phyloP scores from a whole-genome alignment of 495 filamentous ascomycete genomes.

The Trichoderma gamsii region DNA sequence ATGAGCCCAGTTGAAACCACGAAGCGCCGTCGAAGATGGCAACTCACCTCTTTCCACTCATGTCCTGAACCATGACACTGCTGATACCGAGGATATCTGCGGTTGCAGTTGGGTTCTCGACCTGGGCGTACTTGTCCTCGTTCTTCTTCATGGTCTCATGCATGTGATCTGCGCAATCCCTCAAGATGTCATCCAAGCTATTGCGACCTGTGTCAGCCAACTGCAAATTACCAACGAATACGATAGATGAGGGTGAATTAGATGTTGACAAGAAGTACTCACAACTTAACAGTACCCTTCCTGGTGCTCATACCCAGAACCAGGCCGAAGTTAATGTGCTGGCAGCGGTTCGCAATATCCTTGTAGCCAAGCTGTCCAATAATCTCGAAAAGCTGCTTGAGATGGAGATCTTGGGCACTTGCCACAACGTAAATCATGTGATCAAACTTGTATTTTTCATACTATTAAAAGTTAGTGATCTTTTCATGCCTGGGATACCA shows the following conservation, averaged over 20 bases:
- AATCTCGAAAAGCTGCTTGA: constrained; percentile 61
- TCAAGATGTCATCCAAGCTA: constrained; percentile 57
- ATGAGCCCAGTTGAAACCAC: constrained; percentile 12
- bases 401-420: constrained; percentile 53
- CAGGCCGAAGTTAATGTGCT: constrained; percentile 60
- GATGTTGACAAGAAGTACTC: constrained; percentile 6
- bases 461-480: neutral
- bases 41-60: constrained; percentile 55
- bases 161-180: constrained; percentile 57
- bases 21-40: neutral
- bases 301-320: constrained; percentile 60
- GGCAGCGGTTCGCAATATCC: constrained; percentile 50
- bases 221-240: neutral
- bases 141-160: constrained; percentile 61
- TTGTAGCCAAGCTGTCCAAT: constrained; percentile 53
- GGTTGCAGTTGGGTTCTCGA: constrained; percentile 48
- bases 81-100: constrained; percentile 57
- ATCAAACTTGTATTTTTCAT: constrained; percentile 60
- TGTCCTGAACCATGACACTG: constrained; percentile 60
- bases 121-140: constrained; percentile 52
- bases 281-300: constrained; percentile 46
- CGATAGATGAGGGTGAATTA: neutral
- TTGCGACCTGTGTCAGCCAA: constrained; percentile 22
- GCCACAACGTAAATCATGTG: constrained; percentile 66
- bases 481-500: neutral